Evolutionary conservation across 306 rosid species (phyloP).

Genomic region (Fragaria iinumae): DNA sequence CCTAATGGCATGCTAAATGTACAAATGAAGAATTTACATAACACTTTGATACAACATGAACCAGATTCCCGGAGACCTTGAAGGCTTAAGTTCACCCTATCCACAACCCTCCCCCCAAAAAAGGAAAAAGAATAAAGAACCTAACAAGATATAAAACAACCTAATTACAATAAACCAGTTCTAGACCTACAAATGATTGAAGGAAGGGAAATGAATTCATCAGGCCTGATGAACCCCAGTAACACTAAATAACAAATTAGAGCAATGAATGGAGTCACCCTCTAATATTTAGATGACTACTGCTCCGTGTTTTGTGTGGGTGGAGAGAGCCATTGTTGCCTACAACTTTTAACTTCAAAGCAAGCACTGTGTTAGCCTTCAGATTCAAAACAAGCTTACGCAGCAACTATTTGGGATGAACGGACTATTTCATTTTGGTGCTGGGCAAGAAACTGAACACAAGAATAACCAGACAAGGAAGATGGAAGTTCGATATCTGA

Average conservation of each 20-base stretch:
- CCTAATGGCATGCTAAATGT: not conserved
- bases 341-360: not conserved
- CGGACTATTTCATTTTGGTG: conserved; percentile 34
- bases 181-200: conserved; percentile 14
- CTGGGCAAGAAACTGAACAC: conserved; percentile 68
- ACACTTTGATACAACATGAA: conserved; percentile 24
- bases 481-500: conserved; percentile 65
- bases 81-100: not conserved
- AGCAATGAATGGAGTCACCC: conserved; percentile 18
- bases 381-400: conserved; percentile 14
- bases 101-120: not conserved
- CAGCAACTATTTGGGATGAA: conserved; percentile 7
- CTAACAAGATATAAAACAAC: not conserved
- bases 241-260: not conserved
- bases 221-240: not conserved
- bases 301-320: conserved; percentile 4
- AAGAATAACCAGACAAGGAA: conserved; percentile 59
- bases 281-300: conserved; percentile 19
- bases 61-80: not conserved
- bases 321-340: conserved; percentile 3
- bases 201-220: conserved; percentile 1
- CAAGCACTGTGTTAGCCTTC: not conserved
- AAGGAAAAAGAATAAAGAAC: not conserved
- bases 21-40: conserved; percentile 22
- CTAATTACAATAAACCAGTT: not conserved